These are phyloP conservation scores for Acorus gramineus DNA, from an alignment of 106 monocot species.

Conservation along the genomic window DNA sequence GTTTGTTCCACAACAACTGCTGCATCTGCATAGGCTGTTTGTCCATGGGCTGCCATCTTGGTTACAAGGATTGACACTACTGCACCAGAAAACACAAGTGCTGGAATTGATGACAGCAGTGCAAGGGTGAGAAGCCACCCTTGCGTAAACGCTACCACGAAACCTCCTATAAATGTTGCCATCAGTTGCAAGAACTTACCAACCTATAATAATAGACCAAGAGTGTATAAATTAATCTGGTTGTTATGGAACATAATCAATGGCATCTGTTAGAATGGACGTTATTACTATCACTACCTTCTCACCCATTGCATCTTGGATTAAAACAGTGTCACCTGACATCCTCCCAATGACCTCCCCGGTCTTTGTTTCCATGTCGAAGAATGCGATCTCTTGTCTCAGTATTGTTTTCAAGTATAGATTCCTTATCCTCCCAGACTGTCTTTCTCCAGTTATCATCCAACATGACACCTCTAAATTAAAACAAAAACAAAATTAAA, in stretches of 20 bases:
- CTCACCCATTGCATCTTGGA: slow-evolving; percentile 78
- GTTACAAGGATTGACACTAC: slow-evolving; percentile 29
- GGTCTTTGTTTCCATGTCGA: slow-evolving; percentile 60
- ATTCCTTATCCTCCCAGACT: slow-evolving; percentile 50
- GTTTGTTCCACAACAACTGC: slow-evolving; percentile 42
- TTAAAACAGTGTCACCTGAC: slow-evolving; percentile 61
- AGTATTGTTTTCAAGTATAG: slow-evolving; percentile 63
- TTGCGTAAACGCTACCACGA: slow-evolving; percentile 36
- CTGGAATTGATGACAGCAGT: slow-evolving; percentile 35
- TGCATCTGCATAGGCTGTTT: slow-evolving; percentile 42
- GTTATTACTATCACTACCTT: slow-evolving; percentile 21
- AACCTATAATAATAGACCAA: slow-evolving; percentile 16
- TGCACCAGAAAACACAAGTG: slow-evolving; percentile 29
- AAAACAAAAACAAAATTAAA: background rate
- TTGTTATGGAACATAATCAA: no score
- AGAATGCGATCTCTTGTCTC: slow-evolving; percentile 61
- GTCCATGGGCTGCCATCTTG: slow-evolving; percentile 44
- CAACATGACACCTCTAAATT: slow-evolving; percentile 58
- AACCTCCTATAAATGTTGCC: slow-evolving; percentile 36
- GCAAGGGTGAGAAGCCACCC: slow-evolving; percentile 55
- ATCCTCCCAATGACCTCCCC: slow-evolving; percentile 60
- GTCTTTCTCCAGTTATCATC: slow-evolving; percentile 68
- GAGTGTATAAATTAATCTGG: background rate
- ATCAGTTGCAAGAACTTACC: slow-evolving; percentile 44
- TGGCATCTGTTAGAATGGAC: no score